Evolutionary conservation across 164 flowering plant genomes (phyloP), one percentile per base, ranked within the genome.

Genomic region (Piper longum): DNA sequence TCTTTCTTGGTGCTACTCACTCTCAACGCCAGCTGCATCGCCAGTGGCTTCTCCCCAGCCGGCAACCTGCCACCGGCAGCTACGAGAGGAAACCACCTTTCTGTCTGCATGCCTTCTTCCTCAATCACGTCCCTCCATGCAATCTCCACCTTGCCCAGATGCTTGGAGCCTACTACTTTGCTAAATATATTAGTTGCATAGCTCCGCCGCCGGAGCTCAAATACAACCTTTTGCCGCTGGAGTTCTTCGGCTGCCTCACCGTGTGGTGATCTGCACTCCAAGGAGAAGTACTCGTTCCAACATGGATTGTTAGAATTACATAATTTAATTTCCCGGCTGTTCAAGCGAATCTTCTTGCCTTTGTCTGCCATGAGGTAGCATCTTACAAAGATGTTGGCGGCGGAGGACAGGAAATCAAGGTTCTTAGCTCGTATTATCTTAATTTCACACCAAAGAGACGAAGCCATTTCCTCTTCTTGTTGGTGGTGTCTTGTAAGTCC

Each of bases 131-230:
- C 75, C 62, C 62, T 70, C 96, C 88, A 86, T 43, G 78, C 74
- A 45, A 84, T 48, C 70, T 83, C 88, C 12, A 72, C 87, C 54
- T 76, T 77, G 4, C 78, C 87, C 67, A 88, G n/a, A 5, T 84
- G 71, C 57, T 75, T 69, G 41, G 89, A 85, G 57, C 77, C 64
- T 1, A 66, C 48, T 3, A 74, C 57, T 9, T 61, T 74, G 4
- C 85, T 73, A 13, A 82, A 56, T 44, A 77, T 55, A 26, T 26
- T 26, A 8, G 78, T 64, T 6, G 14, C 7, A 0, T 54, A 64
- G 43, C 54, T 83, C 67, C 85, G 79, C 73, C 72, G 69, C 41
- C 91, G 70, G 26, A 88, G 83, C 82, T 86, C 91, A 61, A 88
- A 81, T 16, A 77, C 76, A 0, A 84, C 70, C 36, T 26, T 77